These are phyloP conservation scores for Phytophthora foliorum DNA, from an alignment of 352 stramenopile genomes.

Conservation along the genomic window DNA sequence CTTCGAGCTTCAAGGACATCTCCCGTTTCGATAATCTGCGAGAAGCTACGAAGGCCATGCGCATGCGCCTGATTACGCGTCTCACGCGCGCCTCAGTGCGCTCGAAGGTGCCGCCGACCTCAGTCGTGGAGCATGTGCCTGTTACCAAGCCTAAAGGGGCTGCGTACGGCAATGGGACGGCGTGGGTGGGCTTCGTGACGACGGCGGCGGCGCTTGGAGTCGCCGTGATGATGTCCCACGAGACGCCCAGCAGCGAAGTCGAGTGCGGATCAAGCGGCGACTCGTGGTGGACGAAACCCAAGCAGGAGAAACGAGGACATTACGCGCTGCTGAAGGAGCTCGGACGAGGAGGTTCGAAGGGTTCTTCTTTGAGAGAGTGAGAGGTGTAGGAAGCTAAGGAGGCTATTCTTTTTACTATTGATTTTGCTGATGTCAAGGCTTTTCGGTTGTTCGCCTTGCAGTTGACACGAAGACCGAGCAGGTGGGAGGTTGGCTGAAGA, in stretches of 20 bases:
- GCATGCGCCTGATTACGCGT: slow-evolving; percentile 27
- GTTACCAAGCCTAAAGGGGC: slow-evolving; percentile 7
- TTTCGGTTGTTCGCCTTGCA: slow-evolving; percentile 74
- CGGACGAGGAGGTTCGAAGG: slow-evolving; percentile 58
- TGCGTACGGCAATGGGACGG: slow-evolving; percentile 33
- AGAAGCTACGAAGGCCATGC: slow-evolving; percentile 10
- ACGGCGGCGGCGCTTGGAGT: slow-evolving; percentile 28
- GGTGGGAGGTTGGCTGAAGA: slow-evolving; percentile 15
- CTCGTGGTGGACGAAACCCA: slow-evolving; percentile 11
- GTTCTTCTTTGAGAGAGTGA: neutral
- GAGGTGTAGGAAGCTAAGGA: neutral
- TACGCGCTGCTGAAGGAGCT: slow-evolving; percentile 76
- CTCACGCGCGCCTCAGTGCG: slow-evolving; percentile 20
- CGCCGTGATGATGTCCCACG: slow-evolving; percentile 14
- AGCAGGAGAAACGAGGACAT: slow-evolving; percentile 40
- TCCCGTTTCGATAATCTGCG: slow-evolving; percentile 1
- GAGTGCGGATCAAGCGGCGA: slow-evolving; percentile 33
- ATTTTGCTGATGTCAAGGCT: slow-evolving; percentile 46
- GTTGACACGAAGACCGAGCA: slow-evolving; percentile 62
- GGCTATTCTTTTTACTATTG: slow-evolving; percentile 13
- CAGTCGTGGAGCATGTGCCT: neutral
- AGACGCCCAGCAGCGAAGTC: slow-evolving; percentile 24
- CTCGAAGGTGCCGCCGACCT: slow-evolving; percentile 18
- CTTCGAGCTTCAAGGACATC: slow-evolving; percentile 9
- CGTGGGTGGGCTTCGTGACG: slow-evolving; percentile 33